Conservation (phyloP, 2,329 filamentous ascomycete species). For the Apiospora rasikravindrae region DNA sequence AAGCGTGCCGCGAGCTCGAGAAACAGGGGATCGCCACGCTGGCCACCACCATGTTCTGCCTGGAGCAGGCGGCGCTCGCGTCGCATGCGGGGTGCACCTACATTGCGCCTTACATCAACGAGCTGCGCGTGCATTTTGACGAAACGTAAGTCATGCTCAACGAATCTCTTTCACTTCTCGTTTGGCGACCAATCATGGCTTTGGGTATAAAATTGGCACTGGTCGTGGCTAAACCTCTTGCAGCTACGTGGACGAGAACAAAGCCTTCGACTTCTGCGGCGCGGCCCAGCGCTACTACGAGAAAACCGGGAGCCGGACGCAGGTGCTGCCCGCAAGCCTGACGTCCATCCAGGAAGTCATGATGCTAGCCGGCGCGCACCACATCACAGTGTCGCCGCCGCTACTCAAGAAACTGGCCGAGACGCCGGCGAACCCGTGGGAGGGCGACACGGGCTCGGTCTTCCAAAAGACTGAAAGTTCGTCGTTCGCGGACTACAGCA, state of each 20-base stretch:
- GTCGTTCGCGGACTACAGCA: slow-evolving; percentile 24
- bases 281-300: slow-evolving; percentile 59
- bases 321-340: slow-evolving; percentile 62
- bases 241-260: slow-evolving; percentile 54
- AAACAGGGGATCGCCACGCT: slow-evolving; percentile 60
- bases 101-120: slow-evolving; percentile 70
- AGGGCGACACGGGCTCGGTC: slow-evolving; percentile 38
- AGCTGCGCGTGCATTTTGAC: slow-evolving; percentile 67
- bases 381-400: slow-evolving; percentile 63
- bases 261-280: slow-evolving; percentile 56
- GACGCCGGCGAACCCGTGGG: slow-evolving; percentile 39
- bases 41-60: slow-evolving; percentile 66
- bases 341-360: slow-evolving; percentile 64
- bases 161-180: too few relatives aligned
- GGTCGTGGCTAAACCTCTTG: too few relatives aligned
- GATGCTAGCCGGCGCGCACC: slow-evolving; percentile 59
- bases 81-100: slow-evolving; percentile 63
- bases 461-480: slow-evolving; percentile 25
- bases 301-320: slow-evolving; percentile 46
- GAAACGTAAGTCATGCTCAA: slow-evolving; percentile 30
- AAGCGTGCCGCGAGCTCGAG: slow-evolving; percentile 62
- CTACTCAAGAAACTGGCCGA: slow-evolving; percentile 54
- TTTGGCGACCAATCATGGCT: neutral
- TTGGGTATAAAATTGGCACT: neutral
- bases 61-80: slow-evolving; percentile 54